Evolutionary conservation across 345 rosid genomes (phyloP).

Genomic region (thale cress (Arabidopsis thaliana)): DNA sequence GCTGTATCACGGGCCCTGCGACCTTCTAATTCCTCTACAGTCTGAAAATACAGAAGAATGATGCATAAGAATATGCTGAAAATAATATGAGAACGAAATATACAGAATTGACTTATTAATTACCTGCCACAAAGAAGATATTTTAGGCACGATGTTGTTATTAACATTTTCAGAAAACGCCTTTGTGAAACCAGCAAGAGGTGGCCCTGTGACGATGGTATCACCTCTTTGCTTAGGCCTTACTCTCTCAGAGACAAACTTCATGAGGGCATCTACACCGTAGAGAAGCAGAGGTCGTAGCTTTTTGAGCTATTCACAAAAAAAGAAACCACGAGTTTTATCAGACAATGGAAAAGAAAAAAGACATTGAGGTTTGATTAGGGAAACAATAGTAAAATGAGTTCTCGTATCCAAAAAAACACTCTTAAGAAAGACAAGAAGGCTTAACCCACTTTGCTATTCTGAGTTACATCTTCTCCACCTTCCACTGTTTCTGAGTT

Average conservation of each 20-base stretch:
- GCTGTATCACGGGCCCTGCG: constrained; percentile 48
- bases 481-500: constrained; percentile 34
- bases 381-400: too few relatives aligned
- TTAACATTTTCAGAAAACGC: constrained; percentile 46
- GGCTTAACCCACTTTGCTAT: constrained; percentile 42
- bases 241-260: constrained; percentile 50
- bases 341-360: constrained; percentile 12
- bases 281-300: constrained; percentile 43
- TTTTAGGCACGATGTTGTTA: constrained; percentile 42
- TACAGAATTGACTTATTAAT: constrained; percentile 3
- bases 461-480: constrained; percentile 42
- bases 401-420: not conserved
- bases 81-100: constrained; percentile 16
- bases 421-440: not conserved
- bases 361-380: constrained; percentile 13
- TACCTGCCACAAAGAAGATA: constrained; percentile 52
- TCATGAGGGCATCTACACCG: constrained; percentile 40
- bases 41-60: constrained; percentile 36
- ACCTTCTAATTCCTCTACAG: constrained; percentile 51
- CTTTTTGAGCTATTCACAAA: constrained; percentile 38
- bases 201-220: constrained; percentile 51
- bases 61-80: constrained; percentile 23
- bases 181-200: constrained; percentile 53
- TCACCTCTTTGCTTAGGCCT: constrained; percentile 54
- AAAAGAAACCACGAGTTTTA: not conserved